phyloP scores from a whole-genome alignment of 768 basidiomycete species.

The Vishniacozyma victoriae region DNA sequence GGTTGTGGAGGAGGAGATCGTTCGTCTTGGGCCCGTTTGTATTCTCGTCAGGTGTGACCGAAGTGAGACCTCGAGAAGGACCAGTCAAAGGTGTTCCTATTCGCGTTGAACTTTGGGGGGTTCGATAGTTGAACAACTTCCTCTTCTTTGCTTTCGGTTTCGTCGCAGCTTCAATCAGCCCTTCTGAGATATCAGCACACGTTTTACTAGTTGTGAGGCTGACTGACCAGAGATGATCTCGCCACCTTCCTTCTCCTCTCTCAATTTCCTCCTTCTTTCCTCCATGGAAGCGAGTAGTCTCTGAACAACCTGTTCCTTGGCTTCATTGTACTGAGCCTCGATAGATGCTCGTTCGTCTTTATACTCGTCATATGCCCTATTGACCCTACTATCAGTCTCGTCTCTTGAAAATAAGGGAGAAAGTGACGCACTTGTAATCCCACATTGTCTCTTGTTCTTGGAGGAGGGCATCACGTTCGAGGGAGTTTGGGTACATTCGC shows the following conservation, averaged over 20 bases:
- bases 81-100: too few relatives aligned
- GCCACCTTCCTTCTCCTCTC: conserved; percentile 51
- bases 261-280: conserved; percentile 47
- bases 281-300: conserved; percentile 48
- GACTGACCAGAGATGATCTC: conserved; percentile 48
- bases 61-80: too few relatives aligned
- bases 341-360: conserved; percentile 49
- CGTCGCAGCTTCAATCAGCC: conserved; percentile 37
- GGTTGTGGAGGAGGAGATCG: conserved; percentile 30
- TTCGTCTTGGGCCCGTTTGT: conserved; percentile 9
- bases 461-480: conserved; percentile 48
- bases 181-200: conserved; percentile 14
- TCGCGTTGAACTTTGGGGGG: too few relatives aligned
- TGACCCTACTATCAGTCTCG: too few relatives aligned
- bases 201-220: not conserved
- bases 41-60: not conserved
- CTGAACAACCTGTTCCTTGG: conserved; percentile 47
- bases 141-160: conserved; percentile 23
- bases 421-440: conserved; percentile 44
- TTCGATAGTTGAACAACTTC: not conserved
- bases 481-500: conserved; percentile 45
- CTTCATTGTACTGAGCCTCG: conserved; percentile 49
- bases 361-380: conserved; percentile 46
- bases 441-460: conserved; percentile 46
- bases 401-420: too few relatives aligned